phyloP scores from a whole-genome alignment of 2,329 filamentous ascomycete genomes.

The Tympanopsis confertula region DNA sequence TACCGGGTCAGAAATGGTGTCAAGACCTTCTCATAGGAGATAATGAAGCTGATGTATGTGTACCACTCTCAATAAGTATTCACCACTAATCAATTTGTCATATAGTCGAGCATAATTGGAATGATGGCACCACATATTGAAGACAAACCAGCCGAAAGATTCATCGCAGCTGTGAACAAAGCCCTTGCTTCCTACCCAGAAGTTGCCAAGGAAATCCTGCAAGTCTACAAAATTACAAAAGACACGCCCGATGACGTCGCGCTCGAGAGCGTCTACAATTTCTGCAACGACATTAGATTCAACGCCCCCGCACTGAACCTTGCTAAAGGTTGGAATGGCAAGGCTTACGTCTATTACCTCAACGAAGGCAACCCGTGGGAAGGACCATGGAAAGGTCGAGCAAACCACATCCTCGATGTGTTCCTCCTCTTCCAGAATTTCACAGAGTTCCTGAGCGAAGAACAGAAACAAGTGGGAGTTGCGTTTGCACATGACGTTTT shows the following conservation, averaged over 20 bases:
- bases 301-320: conserved; percentile 27
- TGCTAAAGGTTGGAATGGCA: conserved; percentile 20
- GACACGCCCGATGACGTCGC: conserved; percentile 25
- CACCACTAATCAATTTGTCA: background rate
- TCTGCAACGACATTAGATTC: conserved; percentile 31
- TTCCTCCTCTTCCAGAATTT: conserved; percentile 32
- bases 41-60: conserved; percentile 29
- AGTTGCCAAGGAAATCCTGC: conserved; percentile 15
- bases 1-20: conserved; percentile 31
- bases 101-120: conserved; percentile 2
- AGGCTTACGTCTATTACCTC: conserved; percentile 27
- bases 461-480: conserved; percentile 16
- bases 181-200: conserved; percentile 12
- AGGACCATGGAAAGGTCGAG: conserved; percentile 23
- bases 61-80: conserved; percentile 6
- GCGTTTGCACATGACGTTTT: conserved; percentile 22
- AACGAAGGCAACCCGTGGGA: conserved; percentile 34
- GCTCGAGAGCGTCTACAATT: conserved; percentile 25
- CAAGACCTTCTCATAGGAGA: conserved; percentile 32
- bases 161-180: conserved; percentile 15
- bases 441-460: conserved; percentile 19
- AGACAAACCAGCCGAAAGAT: conserved; percentile 17
- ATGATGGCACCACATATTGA: conserved; percentile 4
- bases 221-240: conserved; percentile 21
- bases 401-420: conserved; percentile 31